Base-by-base conservation (phyloP, 331 rosid species). In the Phaseolus coccineus region DNA sequence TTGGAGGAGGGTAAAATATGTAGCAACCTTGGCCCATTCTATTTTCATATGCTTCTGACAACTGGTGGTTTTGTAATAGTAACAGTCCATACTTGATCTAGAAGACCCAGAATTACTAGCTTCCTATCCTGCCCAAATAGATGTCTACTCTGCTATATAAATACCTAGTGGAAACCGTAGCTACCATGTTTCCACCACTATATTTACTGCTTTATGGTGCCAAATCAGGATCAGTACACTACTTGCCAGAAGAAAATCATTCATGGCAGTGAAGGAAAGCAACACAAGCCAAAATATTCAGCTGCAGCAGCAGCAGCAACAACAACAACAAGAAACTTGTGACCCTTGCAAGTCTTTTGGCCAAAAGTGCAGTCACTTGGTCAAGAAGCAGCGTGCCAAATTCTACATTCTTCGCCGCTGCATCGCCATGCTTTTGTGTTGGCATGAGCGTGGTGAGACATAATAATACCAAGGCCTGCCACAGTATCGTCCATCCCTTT, bases 321-420 rank as follows among this genome's bases (percentile, higher is more conserved):
- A 84, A 15, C 76, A 77, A 3, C 71, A 81, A 3, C 15, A 84
- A 68, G 63, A 84, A 35, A 63, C 35, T 15, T 94, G 92, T 73
- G 96, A 87, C 42, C 87, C 89, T 12, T 89, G 94, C 83, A 85
- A 86, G 80, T 89, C 99, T 0, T 95, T 95, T 77, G 97, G 97
- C 37, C 83, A 91, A 74, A 96, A 91, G 87, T 96, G 99, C 70
- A 90, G 93, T 79, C 92, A 96, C 71, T 28, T 96, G 39, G 91
- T 90, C 78, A 96, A 96, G 94, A 93, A 96, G 84, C 98, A 96
- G 80, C 75, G 99, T 30, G 88, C 98, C 1, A 96, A 93, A 76
- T 93, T 93, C 94, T 96, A 96, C 91, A 96, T 96, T 77, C 92
- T 96, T 76, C 91, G 99, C 42, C 99, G 99, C 15, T 96, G 99